A percentile compares a stretch with the other conserved stretches of the same genome.
Conservation (phyloP, 2,329 filamentous ascomycete species). For the Penicillium rolfsii region DNA sequence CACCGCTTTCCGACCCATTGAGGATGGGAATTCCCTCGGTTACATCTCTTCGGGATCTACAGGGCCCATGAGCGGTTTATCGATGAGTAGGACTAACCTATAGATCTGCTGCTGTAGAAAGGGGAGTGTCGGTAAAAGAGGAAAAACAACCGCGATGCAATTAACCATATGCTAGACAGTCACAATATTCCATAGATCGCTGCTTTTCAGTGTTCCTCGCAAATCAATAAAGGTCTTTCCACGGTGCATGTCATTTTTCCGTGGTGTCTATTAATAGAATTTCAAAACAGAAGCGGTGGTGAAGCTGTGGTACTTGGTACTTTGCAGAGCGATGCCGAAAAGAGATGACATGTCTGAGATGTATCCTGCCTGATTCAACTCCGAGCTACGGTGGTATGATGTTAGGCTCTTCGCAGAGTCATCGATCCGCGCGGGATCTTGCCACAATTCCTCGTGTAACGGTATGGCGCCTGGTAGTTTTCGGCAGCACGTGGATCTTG, state of each 20-base stretch:
- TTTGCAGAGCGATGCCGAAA: neutral
- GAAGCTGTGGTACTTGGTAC: neutral
- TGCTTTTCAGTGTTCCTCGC: neutral
- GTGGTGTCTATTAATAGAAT: too few relatives aligned
- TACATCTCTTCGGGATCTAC: neutral
- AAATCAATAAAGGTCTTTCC: neutral
- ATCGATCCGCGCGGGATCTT: neutral
- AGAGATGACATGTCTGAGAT: neutral
- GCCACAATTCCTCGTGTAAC: neutral
- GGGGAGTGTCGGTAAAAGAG: too few relatives aligned
- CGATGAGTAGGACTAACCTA: neutral
- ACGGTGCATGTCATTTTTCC: neutral
- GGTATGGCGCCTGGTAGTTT: neutral
- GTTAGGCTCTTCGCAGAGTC: neutral
- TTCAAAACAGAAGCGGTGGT: neutral
- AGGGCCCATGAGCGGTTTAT: neutral
- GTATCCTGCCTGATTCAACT: neutral
- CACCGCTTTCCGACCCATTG: neutral
- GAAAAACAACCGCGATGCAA: neutral
- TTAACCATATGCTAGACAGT: neutral
- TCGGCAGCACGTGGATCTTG: constrained; percentile 10
- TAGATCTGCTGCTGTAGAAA: neutral
- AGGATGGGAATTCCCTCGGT: neutral
- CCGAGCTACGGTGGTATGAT: neutral
- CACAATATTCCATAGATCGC: neutral